phyloP scores from a whole-genome alignment of 73 alveolate genomes.

The Stentor roeselii region DNA sequence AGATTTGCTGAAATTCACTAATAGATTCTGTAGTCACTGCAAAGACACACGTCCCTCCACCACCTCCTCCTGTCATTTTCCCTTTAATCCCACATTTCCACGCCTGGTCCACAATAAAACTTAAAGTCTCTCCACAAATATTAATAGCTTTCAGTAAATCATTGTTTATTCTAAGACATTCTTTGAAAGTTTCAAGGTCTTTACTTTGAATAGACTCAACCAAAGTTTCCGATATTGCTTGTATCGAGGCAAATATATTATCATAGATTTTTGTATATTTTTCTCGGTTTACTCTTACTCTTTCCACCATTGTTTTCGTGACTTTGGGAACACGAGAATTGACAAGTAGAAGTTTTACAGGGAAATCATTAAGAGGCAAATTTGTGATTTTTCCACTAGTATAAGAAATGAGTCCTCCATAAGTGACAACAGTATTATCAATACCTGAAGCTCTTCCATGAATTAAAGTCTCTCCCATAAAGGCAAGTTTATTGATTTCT shows the following conservation, averaged over 20 bases:
- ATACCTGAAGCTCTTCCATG: slow-evolving; percentile 31
- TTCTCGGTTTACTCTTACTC: not conserved
- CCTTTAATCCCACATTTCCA: slow-evolving; percentile 2
- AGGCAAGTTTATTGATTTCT: slow-evolving; percentile 12
- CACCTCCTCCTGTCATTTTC: slow-evolving; percentile 24
- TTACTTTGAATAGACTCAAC: not conserved
- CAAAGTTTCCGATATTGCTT: not conserved
- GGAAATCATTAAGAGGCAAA: not conserved
- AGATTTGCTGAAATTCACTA: not conserved
- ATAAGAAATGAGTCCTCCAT: slow-evolving; percentile 19
- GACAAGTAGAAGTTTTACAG: not conserved
- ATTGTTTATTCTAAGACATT: not conserved
- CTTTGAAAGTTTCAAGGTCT: not conserved
- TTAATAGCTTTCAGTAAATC: not conserved
- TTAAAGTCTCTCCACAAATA: not conserved
- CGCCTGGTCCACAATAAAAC: not conserved
- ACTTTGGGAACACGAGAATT: not conserved
- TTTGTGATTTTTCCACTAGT: slow-evolving; percentile 1
- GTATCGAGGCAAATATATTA: not conserved
- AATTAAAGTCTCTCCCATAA: slow-evolving; percentile 8
- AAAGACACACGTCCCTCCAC: slow-evolving; percentile 17
- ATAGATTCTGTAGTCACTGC: not conserved
- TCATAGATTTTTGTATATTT: not conserved
- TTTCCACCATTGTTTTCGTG: slow-evolving; percentile 1
- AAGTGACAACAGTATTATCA: slow-evolving; percentile 23